Evolutionary conservation across 371 early-diverging fungal species (phyloP).

Genomic region (Haplosporangium sp.): DNA sequence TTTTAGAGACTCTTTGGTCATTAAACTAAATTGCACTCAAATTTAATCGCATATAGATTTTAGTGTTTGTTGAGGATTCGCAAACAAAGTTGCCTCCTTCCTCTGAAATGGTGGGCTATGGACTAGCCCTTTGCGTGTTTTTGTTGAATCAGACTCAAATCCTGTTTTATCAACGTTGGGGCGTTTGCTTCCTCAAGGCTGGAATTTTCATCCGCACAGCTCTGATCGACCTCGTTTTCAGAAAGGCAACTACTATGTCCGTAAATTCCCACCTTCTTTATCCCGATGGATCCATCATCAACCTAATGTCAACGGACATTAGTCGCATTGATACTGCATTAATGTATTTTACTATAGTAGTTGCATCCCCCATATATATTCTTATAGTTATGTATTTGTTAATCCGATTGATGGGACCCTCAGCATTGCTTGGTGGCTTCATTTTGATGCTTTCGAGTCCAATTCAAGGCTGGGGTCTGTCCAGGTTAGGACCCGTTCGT

Average conservation of each 20-base stretch:
- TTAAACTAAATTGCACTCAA: neutral
- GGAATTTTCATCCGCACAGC: constrained; percentile 65
- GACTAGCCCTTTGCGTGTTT: constrained; percentile 33
- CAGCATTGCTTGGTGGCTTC: constrained; percentile 66
- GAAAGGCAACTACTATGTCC: constrained; percentile 62
- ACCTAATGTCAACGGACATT: constrained; percentile 81
- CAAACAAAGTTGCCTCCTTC: constrained; percentile 20
- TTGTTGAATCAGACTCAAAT: constrained; percentile 31
- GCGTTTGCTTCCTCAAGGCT: constrained; percentile 43
- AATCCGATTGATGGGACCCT: constrained; percentile 62
- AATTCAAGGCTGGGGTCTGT: constrained; percentile 49
- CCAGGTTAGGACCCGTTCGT: constrained; percentile 43
- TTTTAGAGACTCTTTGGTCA: too few species aligned
- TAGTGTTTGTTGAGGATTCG: constrained; percentile 30
- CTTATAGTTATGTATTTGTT: constrained; percentile 60
- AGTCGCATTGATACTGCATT: constrained; percentile 63
- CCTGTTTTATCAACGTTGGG: constrained; percentile 49
- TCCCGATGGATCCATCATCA: constrained; percentile 75
- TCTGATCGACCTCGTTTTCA: constrained; percentile 67
- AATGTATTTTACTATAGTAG: constrained; percentile 58
- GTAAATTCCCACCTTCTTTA: constrained; percentile 48
- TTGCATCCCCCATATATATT: constrained; percentile 60
- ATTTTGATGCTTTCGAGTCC: constrained; percentile 57
- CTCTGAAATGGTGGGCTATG: constrained; percentile 45
- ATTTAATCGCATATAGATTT: constrained; percentile 10